A percentile compares a stretch with the other conserved stretches of the same genome.
Conservation (phyloP, 176 grass and related monocot genomes). For the Elaeis guineensis region DNA sequence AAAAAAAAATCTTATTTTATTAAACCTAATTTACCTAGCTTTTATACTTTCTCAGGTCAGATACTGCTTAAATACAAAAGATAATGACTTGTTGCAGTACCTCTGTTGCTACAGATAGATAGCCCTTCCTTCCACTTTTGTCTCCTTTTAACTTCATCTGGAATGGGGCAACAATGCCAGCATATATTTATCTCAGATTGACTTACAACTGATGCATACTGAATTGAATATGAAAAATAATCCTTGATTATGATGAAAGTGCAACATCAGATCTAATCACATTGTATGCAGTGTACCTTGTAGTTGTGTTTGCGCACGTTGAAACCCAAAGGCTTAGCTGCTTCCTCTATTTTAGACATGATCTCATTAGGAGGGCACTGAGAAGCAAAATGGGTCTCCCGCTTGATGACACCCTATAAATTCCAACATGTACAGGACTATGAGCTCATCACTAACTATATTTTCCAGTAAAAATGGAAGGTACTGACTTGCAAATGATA, state of each 20-base stretch:
- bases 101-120: conserved; percentile 88
- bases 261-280: not conserved
- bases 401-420: conserved; percentile 56
- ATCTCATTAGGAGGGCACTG: conserved; percentile 82
- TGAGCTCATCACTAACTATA: no score
- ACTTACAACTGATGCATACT: no score
- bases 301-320: conserved; percentile 96
- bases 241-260: no score
- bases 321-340: conserved; percentile 90
- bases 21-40: no score
- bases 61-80: not conserved
- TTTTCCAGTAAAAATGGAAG: no score
- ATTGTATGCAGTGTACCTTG: conserved; percentile 43
- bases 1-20: not conserved
- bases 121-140: conserved; percentile 87
- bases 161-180: conserved; percentile 9
- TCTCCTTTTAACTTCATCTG: conserved; percentile 98
- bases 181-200: not conserved
- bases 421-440: not conserved
- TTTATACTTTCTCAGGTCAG: no score
- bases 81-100: conserved; percentile 11
- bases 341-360: conserved; percentile 85
- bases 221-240: no score
- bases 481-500: no score
- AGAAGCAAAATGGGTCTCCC: conserved; percentile 79